Conservation (phyloP, 1,284 basidiomycete genomes). For the Pseudozyma flocculosa region DNA sequence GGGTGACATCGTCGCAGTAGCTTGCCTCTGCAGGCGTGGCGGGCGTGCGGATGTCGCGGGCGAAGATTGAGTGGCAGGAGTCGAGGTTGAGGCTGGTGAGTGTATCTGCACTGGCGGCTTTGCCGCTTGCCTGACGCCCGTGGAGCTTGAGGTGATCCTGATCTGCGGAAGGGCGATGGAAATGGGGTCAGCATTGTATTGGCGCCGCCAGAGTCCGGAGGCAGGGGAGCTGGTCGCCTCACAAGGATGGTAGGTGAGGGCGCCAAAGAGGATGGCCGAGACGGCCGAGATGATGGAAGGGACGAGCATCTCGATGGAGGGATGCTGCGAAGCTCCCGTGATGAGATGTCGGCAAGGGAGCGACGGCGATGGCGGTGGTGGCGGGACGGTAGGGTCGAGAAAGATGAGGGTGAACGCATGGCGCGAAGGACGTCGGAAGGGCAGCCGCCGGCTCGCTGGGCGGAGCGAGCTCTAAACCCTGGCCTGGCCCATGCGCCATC, state of each 20-base stretch:
- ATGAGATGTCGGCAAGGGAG: too few species aligned
- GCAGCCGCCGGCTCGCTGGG: too few species aligned
- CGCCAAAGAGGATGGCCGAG: neutral
- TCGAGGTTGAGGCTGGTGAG: conserved; percentile 20
- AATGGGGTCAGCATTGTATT: too few species aligned
- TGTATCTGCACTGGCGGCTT: neutral
- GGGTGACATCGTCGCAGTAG: conserved; percentile 41
- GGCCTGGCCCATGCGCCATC: too few species aligned
- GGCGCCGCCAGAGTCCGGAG: neutral
- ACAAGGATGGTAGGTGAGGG: neutral
- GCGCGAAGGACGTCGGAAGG: too few species aligned
- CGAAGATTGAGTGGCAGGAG: conserved; percentile 14
- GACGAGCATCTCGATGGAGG: neutral
- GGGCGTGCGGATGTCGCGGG: conserved; percentile 16
- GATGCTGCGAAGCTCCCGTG: too few species aligned
- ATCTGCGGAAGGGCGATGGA: neutral
- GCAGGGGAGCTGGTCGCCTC: neutral
- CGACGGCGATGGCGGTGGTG: too few species aligned
- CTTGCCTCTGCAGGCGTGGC: conserved; percentile 30
- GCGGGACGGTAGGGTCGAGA: too few species aligned
- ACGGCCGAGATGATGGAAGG: neutral
- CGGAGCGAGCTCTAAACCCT: too few species aligned
- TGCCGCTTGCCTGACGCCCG: conserved; percentile 5
- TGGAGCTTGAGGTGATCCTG: conserved; percentile 27
- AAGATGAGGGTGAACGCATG: too few species aligned